Conservation (phyloP, 73 alveolate genomes). For the Blepharisma stoltei region DNA sequence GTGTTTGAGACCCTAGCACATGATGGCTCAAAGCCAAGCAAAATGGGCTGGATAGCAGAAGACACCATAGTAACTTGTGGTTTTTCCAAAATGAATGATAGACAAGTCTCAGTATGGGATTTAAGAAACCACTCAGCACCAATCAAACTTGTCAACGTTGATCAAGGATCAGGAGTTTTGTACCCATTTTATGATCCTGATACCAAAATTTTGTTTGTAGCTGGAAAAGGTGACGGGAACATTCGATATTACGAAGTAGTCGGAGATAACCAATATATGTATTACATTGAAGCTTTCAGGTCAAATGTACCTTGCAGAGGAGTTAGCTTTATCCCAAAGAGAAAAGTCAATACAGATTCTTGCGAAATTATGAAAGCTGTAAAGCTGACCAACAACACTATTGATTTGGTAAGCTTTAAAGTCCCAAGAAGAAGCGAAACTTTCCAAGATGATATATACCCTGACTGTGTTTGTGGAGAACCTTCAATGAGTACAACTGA, state of each 20-base stretch:
- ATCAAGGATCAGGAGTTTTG: constrained; percentile 74
- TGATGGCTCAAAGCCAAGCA: constrained; percentile 84
- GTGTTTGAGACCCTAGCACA: constrained; percentile 65
- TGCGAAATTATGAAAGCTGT: constrained; percentile 72
- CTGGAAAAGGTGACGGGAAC: constrained; percentile 87
- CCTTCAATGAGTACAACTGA: constrained; percentile 75
- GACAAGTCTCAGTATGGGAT: constrained; percentile 92
- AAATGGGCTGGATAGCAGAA: constrained; percentile 78
- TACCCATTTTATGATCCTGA: constrained; percentile 84
- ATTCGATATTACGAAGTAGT: constrained; percentile 66
- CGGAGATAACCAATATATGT: constrained; percentile 58
- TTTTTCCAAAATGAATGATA: constrained; percentile 63
- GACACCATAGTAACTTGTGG: constrained; percentile 73
- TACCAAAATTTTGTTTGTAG: constrained; percentile 56
- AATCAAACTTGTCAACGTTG: constrained; percentile 53
- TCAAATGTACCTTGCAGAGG: constrained; percentile 65
- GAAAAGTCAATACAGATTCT: constrained; percentile 50
- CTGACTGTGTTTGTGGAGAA: constrained; percentile 51
- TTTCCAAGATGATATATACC: constrained; percentile 69
- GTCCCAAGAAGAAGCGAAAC: constrained; percentile 72
- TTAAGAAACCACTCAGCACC: constrained; percentile 67
- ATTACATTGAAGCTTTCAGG: constrained; percentile 42
- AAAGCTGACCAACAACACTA: constrained; percentile 55
- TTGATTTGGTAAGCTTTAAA: constrained; percentile 58
- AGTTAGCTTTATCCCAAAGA: constrained; percentile 74